These are phyloP conservation scores for Pulicaria dysenterica DNA, from an alignment of 129 eudicot genomes.

Conservation along the genomic window DNA sequence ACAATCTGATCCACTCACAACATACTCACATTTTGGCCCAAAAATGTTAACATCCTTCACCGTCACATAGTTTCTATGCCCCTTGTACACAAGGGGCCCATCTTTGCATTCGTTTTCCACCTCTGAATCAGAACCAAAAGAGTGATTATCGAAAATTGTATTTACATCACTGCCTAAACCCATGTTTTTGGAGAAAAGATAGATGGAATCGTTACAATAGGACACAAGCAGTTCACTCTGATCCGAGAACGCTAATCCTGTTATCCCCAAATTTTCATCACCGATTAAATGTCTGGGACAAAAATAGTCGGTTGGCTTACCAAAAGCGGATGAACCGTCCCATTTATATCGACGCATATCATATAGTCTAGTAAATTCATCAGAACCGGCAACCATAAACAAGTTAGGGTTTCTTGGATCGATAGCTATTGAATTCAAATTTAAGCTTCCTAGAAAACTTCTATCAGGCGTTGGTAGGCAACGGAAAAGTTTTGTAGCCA, in stretches of 20 bases:
- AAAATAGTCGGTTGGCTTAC: constrained; percentile 61
- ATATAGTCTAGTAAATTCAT: constrained; percentile 67
- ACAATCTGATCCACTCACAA: constrained; percentile 84
- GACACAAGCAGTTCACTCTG: constrained; percentile 76
- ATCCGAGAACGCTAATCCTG: constrained; percentile 77
- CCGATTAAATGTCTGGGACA: constrained; percentile 68
- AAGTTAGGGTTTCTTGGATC: constrained; percentile 79
- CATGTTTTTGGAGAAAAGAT: constrained; percentile 66
- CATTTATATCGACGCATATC: constrained; percentile 68
- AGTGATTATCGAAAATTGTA: constrained; percentile 25
- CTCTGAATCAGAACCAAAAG: constrained; percentile 33
- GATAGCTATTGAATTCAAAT: constrained; percentile 65
- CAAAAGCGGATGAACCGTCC: constrained; percentile 67
- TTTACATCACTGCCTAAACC: constrained; percentile 52
- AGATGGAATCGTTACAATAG: constrained; percentile 61
- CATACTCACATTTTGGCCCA: constrained; percentile 83
- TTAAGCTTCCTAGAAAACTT: constrained; percentile 38
- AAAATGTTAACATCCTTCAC: constrained; percentile 74
- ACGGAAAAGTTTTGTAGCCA: constrained; percentile 58
- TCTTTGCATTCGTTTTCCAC: constrained; percentile 34
- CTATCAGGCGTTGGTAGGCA: constrained; percentile 49
- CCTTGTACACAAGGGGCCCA: constrained; percentile 60
- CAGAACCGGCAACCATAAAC: constrained; percentile 73
- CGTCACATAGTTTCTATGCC: constrained; percentile 59
- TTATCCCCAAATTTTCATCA: constrained; percentile 61